A percentile compares a stretch with the other conserved stretches of the same genome.
phyloP scores from a whole-genome alignment of 495 filamentous ascomycete genomes.

The Pyronema domesticum region DNA sequence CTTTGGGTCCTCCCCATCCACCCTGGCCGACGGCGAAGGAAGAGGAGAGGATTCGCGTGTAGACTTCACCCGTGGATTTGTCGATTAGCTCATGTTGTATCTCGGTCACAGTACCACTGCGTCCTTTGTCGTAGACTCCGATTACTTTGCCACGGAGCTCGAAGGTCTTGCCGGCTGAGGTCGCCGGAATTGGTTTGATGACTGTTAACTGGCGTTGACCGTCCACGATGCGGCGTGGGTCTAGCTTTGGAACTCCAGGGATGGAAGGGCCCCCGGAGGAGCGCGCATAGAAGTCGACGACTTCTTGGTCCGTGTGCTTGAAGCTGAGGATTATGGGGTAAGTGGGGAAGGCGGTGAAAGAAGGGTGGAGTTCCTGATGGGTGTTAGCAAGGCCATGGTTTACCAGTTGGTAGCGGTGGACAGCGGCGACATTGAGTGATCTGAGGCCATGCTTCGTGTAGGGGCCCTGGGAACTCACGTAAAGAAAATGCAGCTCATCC shows the following conservation, averaged over 20 bases:
- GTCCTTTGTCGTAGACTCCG: conserved; percentile 84
- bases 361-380: conserved; percentile 57
- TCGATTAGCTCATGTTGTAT: conserved; percentile 64
- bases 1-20: conserved; percentile 78
- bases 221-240: conserved; percentile 57
- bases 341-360: conserved; percentile 71
- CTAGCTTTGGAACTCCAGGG: conserved; percentile 61
- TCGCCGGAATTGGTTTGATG: conserved; percentile 57
- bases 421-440: neutral
- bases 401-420: conserved; percentile 10
- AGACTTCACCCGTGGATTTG: conserved; percentile 48
- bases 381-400: too few relatives aligned
- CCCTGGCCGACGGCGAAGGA: conserved; percentile 74
- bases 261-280: conserved; percentile 41
- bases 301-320: conserved; percentile 59
- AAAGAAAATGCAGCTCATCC: conserved; percentile 80
- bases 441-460: conserved; percentile 9
- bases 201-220: conserved; percentile 68
- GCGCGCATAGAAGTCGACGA: conserved; percentile 68
- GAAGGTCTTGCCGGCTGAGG: conserved; percentile 52
- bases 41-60: conserved; percentile 46
- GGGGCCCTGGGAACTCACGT: conserved; percentile 32
- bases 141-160: conserved; percentile 64
- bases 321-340: conserved; percentile 75
- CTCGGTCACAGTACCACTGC: conserved; percentile 64